Percentiles rank a stretch among this genome's conserved stretches.
Evolutionary conservation across 768 basidiomycete genomes (phyloP).

Genomic region (Russula olivacea): DNA sequence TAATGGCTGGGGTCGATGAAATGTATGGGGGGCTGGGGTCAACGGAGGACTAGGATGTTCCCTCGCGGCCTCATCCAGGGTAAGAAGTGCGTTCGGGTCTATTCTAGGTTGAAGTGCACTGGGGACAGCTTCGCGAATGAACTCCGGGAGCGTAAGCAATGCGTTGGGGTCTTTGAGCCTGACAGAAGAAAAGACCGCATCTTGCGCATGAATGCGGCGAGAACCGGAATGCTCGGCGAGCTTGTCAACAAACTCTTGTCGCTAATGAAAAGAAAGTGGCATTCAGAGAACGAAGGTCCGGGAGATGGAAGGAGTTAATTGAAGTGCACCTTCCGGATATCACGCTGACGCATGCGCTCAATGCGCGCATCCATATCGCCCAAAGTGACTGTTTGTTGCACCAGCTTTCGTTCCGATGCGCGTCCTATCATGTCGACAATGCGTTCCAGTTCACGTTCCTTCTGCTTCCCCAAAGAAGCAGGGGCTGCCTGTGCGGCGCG

Average conservation of each 20-base stretch:
- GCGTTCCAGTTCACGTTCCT: conserved; percentile 59
- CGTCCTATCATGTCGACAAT: conserved; percentile 66
- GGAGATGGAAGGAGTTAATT: background rate
- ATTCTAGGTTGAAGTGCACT: conserved; percentile 11
- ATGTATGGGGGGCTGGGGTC: conserved; percentile 29
- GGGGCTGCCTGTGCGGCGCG: conserved; percentile 37
- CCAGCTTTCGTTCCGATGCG: conserved; percentile 61
- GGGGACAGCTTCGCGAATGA: conserved; percentile 25
- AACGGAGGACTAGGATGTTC: conserved; percentile 32
- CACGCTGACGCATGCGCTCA: conserved; percentile 52
- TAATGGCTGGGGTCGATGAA: conserved; percentile 32
- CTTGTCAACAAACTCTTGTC: conserved; percentile 69
- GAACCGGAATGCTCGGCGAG: conserved; percentile 64
- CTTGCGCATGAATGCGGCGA: conserved; percentile 74
- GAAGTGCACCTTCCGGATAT: conserved; percentile 54
- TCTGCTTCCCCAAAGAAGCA: conserved; percentile 40
- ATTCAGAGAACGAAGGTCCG: conserved; percentile 10
- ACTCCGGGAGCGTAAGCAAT: conserved; percentile 50
- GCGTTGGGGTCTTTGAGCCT: conserved; percentile 37
- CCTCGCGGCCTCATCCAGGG: conserved; percentile 39
- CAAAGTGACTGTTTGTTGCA: conserved; percentile 64
- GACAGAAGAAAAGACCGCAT: conserved; percentile 49
- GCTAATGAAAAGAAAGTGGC: conserved; percentile 37
- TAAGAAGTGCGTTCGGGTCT: conserved; percentile 24
- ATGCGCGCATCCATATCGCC: conserved; percentile 49